Percentiles rank a stretch among this genome's conserved stretches.
phyloP scores from a whole-genome alignment of 805 yeast species.

The Brettanomyces nanus region DNA sequence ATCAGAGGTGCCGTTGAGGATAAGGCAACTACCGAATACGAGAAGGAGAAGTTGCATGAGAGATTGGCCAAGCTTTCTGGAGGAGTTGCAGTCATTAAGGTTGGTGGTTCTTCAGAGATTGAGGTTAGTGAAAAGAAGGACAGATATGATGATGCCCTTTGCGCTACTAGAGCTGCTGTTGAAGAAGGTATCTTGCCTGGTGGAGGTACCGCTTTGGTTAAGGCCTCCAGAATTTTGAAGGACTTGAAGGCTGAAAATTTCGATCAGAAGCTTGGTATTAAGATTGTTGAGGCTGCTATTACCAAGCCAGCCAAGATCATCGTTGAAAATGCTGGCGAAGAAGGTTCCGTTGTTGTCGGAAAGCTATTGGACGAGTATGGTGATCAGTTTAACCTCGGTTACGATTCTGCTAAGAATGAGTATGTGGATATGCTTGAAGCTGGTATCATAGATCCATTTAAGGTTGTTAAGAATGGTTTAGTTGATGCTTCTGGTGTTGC shows the following conservation, averaged over 20 bases:
- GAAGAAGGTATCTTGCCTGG: constrained; percentile 99
- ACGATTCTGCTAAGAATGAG: constrained; percentile 87
- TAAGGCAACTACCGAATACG: constrained; percentile 76
- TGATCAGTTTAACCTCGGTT: constrained; percentile 79
- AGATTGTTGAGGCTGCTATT: constrained; percentile 86
- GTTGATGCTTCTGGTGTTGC: constrained; percentile 98
- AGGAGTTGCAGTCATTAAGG: constrained; percentile 97
- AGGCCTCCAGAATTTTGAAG: constrained; percentile 76
- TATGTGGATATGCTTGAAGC: constrained; percentile 92
- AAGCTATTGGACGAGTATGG: constrained; percentile 58
- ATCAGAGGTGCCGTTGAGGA: constrained; percentile 77
- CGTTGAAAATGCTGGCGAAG: constrained; percentile 95
- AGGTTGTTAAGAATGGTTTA: constrained; percentile 92
- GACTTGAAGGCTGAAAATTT: constrained; percentile 73
- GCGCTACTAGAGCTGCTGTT: constrained; percentile 98
- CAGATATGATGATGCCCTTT: constrained; percentile 95
- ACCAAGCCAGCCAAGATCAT: constrained; percentile 93
- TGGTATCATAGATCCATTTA: constrained; percentile 98
- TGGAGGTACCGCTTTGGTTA: constrained; percentile 96
- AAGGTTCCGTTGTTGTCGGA: constrained; percentile 94
- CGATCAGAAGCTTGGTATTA: constrained; percentile 94
- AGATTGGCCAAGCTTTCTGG: constrained; percentile 95
- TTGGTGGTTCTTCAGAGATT: constrained; percentile 94
- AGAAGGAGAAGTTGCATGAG: constrained; percentile 94
- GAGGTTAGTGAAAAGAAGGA: constrained; percentile 99